Base-by-base conservation (phyloP, 2,329 filamentous ascomycete genomes). In the Gnomoniopsis sp. region DNA sequence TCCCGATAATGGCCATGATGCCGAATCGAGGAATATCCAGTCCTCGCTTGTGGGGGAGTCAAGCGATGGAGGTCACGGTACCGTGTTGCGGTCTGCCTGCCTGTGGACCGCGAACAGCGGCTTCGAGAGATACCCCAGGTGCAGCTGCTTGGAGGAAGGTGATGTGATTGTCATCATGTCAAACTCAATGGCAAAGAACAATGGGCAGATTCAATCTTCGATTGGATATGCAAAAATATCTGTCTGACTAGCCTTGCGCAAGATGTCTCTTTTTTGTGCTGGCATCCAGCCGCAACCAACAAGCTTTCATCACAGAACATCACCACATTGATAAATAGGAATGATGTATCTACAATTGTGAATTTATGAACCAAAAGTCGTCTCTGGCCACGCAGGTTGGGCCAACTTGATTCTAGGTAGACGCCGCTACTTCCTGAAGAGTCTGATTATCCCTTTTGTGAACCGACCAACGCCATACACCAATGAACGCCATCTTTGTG, bases 381-480 rank as follows among this genome's bases (percentile, higher is more conserved):
- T 41, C 36, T 15, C 36, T 4, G 26, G 26, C 26, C 8, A 30
- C 26, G 26, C 36, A 41, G 14, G 14, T 36, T 14, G 17, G 12
- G 12, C 8, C 26, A 41, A 21, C 21, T 52, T n/a, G 6, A 41
- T 43, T n/a, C 41, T n/a, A 6, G 34, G 43, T 19, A 21, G 36
- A 44, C 38, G 50, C 17, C 38, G 50, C 50, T 47, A 47, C 21
- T 23, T 8, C 44, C 19, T 14, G 15, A 15, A 23, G 3, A 23
- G 17, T 19, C 19, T 6, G 44, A 19, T 10, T 6, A 54, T 38
- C 41, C 21, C 57, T 47, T 47, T 22, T 10, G 30, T 33, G 33
- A 59, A 14, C 19, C 49, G 21, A 34, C 49, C 50, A 54, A 62
- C 60, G 53, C 60, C 60, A 53, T 59, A 59, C 60, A 59, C 60